These are phyloP conservation scores for Trypanosoma theileri DNA, from an alignment of 208 protist species.

Conservation along the genomic window DNA sequence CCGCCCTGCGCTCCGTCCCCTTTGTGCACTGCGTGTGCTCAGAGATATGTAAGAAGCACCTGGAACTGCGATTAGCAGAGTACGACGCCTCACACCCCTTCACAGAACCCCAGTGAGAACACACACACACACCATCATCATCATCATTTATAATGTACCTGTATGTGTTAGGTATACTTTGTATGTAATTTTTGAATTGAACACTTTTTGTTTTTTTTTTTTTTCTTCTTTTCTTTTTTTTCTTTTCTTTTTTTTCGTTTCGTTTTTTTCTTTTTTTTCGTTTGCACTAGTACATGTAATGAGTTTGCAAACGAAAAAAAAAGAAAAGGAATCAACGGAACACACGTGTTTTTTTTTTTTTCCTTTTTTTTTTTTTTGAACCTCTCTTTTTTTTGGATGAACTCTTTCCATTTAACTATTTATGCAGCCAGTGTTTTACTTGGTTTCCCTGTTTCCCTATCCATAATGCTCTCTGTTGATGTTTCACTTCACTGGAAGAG, in stretches of 20 bases:
- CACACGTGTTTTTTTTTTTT: too few relatives aligned
- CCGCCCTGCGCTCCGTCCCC: constrained; percentile 35
- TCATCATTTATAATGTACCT: neutral
- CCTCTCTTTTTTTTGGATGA: neutral
- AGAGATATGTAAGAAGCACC: constrained; percentile 47
- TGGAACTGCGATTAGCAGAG: constrained; percentile 46
- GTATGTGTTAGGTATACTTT: neutral
- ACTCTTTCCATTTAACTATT: neutral
- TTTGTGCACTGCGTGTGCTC: constrained; percentile 79
- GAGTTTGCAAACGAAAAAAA: neutral
- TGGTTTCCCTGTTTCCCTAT: too few relatives aligned
- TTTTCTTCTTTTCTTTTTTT: constrained; percentile 8
- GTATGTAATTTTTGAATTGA: neutral
- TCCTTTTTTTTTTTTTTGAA: too few relatives aligned
- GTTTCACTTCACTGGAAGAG: too few relatives aligned
- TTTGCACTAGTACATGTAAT: neutral
- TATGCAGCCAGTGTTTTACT: neutral
- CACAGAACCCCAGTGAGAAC: neutral
- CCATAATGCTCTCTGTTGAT: too few relatives aligned
- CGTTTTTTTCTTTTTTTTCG: constrained; percentile 5
- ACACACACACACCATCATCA: too few relatives aligned
- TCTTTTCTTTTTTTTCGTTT: constrained; percentile 14
- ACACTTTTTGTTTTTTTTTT: neutral
- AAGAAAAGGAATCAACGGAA: neutral
- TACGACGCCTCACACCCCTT: constrained; percentile 32